Evolutionary conservation across 78 protist genomes (phyloP), one percentile per base, ranked within the genome.

Genomic region (Speleostelium caveatum): DNA sequence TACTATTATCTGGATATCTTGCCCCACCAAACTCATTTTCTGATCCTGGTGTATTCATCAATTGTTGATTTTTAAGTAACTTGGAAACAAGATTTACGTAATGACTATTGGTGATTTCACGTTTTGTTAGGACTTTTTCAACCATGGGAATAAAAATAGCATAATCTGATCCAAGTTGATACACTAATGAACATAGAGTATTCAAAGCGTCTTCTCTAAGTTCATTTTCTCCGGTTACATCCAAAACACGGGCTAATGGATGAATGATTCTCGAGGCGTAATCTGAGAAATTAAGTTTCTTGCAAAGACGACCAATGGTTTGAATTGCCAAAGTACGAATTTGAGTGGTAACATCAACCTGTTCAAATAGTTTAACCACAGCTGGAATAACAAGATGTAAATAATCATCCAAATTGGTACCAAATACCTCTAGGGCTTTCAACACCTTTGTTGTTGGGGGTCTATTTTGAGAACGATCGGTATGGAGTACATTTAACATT

Each of bases 351-450:
- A 72, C 77, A 66, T 92, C 95, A 0, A 83, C 83, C 55, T 92
- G 87, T 68, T 97, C 98, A 33, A 75, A 22, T 19, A 97, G 42
- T 39, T 83, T 6, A 22, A 97, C 85, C 41, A 98, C 69, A 10
- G 97, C 93, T n/a, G 99, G 99, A 8, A 98, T 87, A 26, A 97
- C 97, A 41, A 96, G 68, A 94, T 97, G 97, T 14, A 96, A 35
- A 68, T 92, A 96, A 56, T 96, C 99, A 36, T 96, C 99, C 21
- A 98, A 75, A 41, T 90, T 89, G 36, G 94, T 32, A 45, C 97
- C 99, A 62, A 98, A 95, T 21, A 55, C 77, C 35, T 92, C 93
- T 19, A 98, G 60, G 3, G 99, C 95, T 65, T 78, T 73, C 35
- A 98, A 86, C 21, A 93, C 97, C 8, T 73, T 87, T 0, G 71